Percentiles rank a stretch among this genome's conserved stretches.
phyloP scores from a whole-genome alignment of 768 basidiomycete genomes.

The Saitozyma sp. region DNA sequence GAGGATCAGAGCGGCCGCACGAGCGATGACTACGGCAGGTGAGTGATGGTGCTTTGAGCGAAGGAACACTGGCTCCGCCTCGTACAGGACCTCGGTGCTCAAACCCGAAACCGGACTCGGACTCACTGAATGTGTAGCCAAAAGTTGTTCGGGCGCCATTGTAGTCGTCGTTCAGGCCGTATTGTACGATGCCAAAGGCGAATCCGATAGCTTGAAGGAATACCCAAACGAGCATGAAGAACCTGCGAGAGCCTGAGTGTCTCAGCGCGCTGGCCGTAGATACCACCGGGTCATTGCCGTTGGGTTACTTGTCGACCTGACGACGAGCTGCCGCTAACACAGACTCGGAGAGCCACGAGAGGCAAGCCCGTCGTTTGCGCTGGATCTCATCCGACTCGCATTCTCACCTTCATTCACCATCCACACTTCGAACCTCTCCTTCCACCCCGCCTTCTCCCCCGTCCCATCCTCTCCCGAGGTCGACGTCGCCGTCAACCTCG shows the following conservation, averaged over 20 bases:
- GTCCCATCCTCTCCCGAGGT: slow-evolving; percentile 28
- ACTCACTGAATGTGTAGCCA: slow-evolving; percentile 74
- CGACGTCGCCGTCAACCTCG: slow-evolving; percentile 1
- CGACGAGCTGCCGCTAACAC: no score
- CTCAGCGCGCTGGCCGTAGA: background rate
- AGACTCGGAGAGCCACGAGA: no score
- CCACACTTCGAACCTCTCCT: slow-evolving; percentile 68
- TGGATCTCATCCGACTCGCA: no score
- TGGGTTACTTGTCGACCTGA: no score
- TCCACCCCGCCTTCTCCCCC: slow-evolving; percentile 51
- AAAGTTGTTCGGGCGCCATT: slow-evolving; percentile 66
- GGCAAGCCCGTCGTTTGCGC: no score
- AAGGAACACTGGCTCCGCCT: no score
- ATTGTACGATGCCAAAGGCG: slow-evolving; percentile 64
- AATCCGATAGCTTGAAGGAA: slow-evolving; percentile 77
- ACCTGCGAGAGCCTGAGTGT: slow-evolving; percentile 57
- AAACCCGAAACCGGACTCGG: no score
- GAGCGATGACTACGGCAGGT: slow-evolving; percentile 67
- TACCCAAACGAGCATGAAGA: slow-evolving; percentile 80
- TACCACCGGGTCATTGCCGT: no score
- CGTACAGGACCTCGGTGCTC: no score
- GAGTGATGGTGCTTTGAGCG: no score
- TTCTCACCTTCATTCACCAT: slow-evolving; percentile 88
- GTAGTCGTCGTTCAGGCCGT: slow-evolving; percentile 62
- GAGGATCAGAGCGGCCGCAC: slow-evolving; percentile 82